phyloP scores from a whole-genome alignment of 2,329 filamentous ascomycete species.

The Pleurostoma richardsiae region DNA sequence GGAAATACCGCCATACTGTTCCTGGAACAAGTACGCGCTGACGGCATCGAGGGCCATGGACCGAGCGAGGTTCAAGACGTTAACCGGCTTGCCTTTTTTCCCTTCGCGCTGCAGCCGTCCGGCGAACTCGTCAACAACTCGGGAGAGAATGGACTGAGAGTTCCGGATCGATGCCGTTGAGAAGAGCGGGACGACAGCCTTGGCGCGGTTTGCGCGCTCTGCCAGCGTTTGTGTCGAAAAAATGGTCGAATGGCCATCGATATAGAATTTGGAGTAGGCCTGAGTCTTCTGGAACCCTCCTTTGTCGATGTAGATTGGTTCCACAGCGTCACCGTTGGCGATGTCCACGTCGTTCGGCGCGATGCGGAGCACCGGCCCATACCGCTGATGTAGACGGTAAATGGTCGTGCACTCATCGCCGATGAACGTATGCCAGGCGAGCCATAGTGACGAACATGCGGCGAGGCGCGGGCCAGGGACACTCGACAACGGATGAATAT shows the following conservation, averaged over 20 bases:
- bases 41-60: slow-evolving; percentile 49
- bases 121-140: slow-evolving; percentile 24
- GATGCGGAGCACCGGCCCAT: slow-evolving; percentile 27
- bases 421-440: slow-evolving; percentile 22
- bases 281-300: slow-evolving; percentile 48
- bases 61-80: slow-evolving; percentile 43
- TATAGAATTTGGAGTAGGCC: slow-evolving; percentile 51
- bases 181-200: slow-evolving; percentile 44
- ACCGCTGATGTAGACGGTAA: slow-evolving; percentile 22
- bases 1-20: slow-evolving; percentile 29
- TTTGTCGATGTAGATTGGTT: slow-evolving; percentile 42
- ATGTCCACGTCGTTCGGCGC: slow-evolving; percentile 33
- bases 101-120: slow-evolving; percentile 27
- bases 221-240: slow-evolving; percentile 40
- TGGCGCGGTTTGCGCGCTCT: slow-evolving; percentile 36
- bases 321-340: slow-evolving; percentile 35
- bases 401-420: slow-evolving; percentile 23
- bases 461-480: slow-evolving; percentile 14
- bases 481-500: slow-evolving; percentile 7
- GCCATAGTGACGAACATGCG: slow-evolving; percentile 23
- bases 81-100: slow-evolving; percentile 22
- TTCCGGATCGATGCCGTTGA: slow-evolving; percentile 26
- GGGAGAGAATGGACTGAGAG: not conserved
- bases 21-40: slow-evolving; percentile 45
- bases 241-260: slow-evolving; percentile 48